Conservation (phyloP, 768 basidiomycete genomes). For the Pulveroboletus sp. region DNA sequence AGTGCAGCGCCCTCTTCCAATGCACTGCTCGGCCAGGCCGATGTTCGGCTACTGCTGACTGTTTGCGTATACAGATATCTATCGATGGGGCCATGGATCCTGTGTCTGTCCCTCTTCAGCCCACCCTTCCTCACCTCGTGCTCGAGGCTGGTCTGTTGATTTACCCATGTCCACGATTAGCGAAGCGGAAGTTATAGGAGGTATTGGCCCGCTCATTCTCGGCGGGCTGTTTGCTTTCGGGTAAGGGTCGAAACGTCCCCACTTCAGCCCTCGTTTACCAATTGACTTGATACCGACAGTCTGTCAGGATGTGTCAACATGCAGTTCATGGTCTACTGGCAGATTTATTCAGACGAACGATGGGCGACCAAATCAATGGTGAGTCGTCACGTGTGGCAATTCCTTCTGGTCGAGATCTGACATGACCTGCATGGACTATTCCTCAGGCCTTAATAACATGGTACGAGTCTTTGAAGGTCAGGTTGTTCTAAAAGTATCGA, state of each 20-base stretch:
- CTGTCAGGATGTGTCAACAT: slow-evolving; percentile 25
- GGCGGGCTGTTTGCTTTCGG: slow-evolving; percentile 22
- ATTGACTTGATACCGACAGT: slow-evolving; percentile 1
- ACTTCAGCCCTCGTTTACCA: neutral
- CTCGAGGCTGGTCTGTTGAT: neutral
- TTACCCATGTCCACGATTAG: slow-evolving; percentile 1
- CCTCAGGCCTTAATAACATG: slow-evolving; percentile 21
- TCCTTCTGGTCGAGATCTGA: neutral
- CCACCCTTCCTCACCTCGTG: neutral
- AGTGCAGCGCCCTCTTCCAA: too few species aligned
- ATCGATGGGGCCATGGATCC: neutral
- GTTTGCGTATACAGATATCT: slow-evolving; percentile 1
- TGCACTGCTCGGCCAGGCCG: too few species aligned
- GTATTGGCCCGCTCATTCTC: slow-evolving; percentile 20
- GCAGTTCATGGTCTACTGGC: slow-evolving; percentile 26
- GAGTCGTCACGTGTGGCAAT: neutral
- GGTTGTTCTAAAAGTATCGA: neutral
- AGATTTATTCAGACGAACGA: slow-evolving; percentile 10
- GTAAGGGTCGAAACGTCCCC: neutral
- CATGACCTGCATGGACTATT: neutral
- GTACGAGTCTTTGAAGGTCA: neutral
- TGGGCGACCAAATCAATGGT: slow-evolving; percentile 19
- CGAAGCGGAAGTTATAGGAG: neutral
- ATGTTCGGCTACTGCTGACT: neutral
- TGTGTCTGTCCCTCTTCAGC: neutral